Evolutionary conservation across 371 early-diverging fungal species (phyloP), one percentile per base, ranked within the genome.

Genomic region (Aphelidium insulamus): DNA sequence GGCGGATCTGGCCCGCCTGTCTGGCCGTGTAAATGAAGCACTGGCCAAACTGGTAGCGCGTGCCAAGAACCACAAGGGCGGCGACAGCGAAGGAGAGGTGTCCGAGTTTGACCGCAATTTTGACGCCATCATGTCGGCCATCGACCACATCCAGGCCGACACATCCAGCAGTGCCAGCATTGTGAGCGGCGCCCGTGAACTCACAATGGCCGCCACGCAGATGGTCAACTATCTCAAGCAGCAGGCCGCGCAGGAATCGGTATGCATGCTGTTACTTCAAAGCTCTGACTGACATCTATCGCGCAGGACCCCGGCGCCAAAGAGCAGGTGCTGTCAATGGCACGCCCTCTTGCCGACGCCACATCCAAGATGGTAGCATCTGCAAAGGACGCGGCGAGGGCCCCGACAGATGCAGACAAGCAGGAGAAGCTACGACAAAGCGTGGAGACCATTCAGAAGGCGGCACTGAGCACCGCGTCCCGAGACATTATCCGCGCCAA

Each of bases 331-430:
- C 16, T 48, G 21, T 26, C 16, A 5, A 44, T 47, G 5, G 59
- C 59, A 6, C 37, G 44, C 9, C 2, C 23, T 2, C 35, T 65
- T 1, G 54, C 63, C 0, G 62, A 62, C n/a, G 41, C 49, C 0
- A 60, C 54, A 1, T 29, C 57, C 0, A 41, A 36, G 19, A 58
- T 62, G 57, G 55, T 66, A 2, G 41, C 37, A 2, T 39, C 49
- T 0, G 61, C 62, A 12, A 56, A 55, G 39, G 56, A 55, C 6
- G 44, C 48, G 5, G 52, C 57, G 1, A 35, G 44, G 19, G 40
- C 47, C 30, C 30, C 49, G 2, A 24, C 29, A 2, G 48, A 54
- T 30, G 14, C 33, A 5, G 47, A 35, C 5, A 32, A 24, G 6
- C 43, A 50, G 27, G 42, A 16, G 1, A 39, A 32, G n/a, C 37